Conservation (phyloP, 2,329 filamentous ascomycete species). For the Clonostachys rhizophaga region DNA sequence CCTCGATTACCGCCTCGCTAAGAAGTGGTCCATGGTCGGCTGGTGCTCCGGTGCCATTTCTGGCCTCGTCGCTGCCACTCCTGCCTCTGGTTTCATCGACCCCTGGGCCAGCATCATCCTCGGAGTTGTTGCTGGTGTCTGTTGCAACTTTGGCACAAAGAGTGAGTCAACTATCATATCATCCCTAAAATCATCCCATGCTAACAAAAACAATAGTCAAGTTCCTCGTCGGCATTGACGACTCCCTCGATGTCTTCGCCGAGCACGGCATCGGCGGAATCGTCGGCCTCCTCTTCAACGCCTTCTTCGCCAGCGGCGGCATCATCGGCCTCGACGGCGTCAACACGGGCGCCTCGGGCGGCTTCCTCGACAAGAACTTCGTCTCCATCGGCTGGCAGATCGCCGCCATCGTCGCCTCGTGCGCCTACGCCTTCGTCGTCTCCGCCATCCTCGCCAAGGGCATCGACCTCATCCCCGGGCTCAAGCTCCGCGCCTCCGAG, state of each 20-base stretch:
- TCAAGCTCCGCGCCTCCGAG: conserved; percentile 74
- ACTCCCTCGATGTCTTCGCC: conserved; percentile 68
- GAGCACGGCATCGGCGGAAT: conserved; percentile 68
- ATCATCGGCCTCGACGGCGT: conserved; percentile 74
- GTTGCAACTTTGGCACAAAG: conserved; percentile 67
- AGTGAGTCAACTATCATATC: conserved; percentile 14
- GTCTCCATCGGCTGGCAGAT: conserved; percentile 75
- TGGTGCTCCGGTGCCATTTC: conserved; percentile 71
- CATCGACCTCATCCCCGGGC: conserved; percentile 72
- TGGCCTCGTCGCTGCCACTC: conserved; percentile 65
- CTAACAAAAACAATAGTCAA: conserved; percentile 37
- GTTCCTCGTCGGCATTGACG: conserved; percentile 60
- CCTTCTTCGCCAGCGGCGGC: conserved; percentile 63
- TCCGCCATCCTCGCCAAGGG: conserved; percentile 68
- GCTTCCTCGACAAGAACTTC: conserved; percentile 73
- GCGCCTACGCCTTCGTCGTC: conserved; percentile 67
- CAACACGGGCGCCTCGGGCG: conserved; percentile 63
- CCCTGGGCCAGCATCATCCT: conserved; percentile 64
- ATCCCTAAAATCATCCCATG: neutral
- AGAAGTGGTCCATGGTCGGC: conserved; percentile 84
- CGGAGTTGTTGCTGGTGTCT: conserved; percentile 60
- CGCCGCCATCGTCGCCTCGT: conserved; percentile 65
- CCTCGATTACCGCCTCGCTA: conserved; percentile 89
- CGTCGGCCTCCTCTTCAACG: conserved; percentile 69
- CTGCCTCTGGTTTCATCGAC: conserved; percentile 63